Conservation (phyloP, 305 asterid genomes). For the Andrographis paniculata region DNA sequence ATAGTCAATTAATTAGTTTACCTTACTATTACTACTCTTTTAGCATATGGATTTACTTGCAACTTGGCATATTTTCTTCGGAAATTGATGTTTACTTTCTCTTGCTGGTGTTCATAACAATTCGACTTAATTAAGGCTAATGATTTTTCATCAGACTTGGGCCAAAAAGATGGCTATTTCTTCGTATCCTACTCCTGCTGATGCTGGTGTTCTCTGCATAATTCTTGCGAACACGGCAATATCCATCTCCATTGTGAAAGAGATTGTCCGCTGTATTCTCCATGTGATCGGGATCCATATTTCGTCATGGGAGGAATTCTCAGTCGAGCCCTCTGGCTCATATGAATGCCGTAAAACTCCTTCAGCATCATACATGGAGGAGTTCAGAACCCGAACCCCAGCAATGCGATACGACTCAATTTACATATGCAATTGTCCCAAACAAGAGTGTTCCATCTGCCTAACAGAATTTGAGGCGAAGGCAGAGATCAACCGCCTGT, state of each 20-base stretch:
- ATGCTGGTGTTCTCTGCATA: constrained; percentile 76
- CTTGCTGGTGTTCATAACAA: no score
- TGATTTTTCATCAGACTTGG: not conserved
- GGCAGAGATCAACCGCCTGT: constrained; percentile 61
- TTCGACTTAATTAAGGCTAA: no score
- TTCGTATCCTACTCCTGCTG: constrained; percentile 72
- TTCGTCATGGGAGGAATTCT: constrained; percentile 58
- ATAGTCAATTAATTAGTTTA: no score
- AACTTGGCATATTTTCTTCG: no score
- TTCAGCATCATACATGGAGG: constrained; percentile 70
- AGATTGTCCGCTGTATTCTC: constrained; percentile 57
- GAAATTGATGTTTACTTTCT: no score
- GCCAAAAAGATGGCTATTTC: constrained; percentile 19
- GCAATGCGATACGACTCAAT: constrained; percentile 49
- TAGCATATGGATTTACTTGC: no score
- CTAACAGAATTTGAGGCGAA: constrained; percentile 52
- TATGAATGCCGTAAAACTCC: constrained; percentile 32
- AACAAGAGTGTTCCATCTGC: constrained; percentile 80
- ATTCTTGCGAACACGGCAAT: constrained; percentile 77
- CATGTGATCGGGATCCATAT: constrained; percentile 62
- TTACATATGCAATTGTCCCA: constrained; percentile 14
- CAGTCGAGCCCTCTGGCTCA: constrained; percentile 40
- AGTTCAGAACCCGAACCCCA: constrained; percentile 59
- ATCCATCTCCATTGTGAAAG: constrained; percentile 72
- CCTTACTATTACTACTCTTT: no score